Percentiles rank a stretch among this genome's conserved stretches.
These are phyloP conservation scores for Clarireedia sp. DNA, from an alignment of 2,329 filamentous ascomycete genomes.

Conservation along the genomic window DNA sequence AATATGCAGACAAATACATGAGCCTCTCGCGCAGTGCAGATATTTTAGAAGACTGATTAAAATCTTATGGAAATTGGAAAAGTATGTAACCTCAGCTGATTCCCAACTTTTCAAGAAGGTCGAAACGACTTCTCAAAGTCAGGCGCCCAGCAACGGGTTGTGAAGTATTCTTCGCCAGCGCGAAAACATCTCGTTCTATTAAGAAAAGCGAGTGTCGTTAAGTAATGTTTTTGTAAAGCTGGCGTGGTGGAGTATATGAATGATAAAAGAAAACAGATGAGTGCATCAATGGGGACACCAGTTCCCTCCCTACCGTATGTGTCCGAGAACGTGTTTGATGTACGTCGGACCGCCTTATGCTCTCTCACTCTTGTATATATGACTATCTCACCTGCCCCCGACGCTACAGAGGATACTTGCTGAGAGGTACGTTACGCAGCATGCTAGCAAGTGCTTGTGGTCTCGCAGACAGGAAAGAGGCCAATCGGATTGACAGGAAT, in stretches of 20 bases:
- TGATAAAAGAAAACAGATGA: neutral
- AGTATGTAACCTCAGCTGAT: slow-evolving; percentile 63
- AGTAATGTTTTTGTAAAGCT: slow-evolving; percentile 15
- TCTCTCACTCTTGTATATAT: too few relatives aligned
- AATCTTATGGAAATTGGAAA: neutral
- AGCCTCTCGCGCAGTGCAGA: neutral
- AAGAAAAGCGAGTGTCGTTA: slow-evolving; percentile 12
- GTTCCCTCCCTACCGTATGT: too few relatives aligned
- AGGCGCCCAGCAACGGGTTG: slow-evolving; percentile 65
- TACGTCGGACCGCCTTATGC: too few relatives aligned
- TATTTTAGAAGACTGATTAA: neutral
- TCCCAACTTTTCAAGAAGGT: slow-evolving; percentile 57
- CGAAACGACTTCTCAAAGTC: slow-evolving; percentile 57
- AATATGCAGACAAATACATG: neutral
- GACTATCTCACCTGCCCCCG: too few relatives aligned
- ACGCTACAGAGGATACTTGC: too few relatives aligned
- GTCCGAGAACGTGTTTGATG: too few relatives aligned
- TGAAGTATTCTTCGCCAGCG: slow-evolving; percentile 57
- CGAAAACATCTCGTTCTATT: slow-evolving; percentile 53
- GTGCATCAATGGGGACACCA: too few relatives aligned
- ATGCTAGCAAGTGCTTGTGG: too few relatives aligned
- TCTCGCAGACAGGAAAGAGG: too few relatives aligned
- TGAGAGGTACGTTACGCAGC: too few relatives aligned
- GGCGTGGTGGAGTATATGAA: slow-evolving; percentile 6
- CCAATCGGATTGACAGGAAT: too few relatives aligned